Evolutionary conservation across 805 yeast species (phyloP), one percentile per base, ranked within the genome.

Genomic region (Metschnikowia lachancei): DNA sequence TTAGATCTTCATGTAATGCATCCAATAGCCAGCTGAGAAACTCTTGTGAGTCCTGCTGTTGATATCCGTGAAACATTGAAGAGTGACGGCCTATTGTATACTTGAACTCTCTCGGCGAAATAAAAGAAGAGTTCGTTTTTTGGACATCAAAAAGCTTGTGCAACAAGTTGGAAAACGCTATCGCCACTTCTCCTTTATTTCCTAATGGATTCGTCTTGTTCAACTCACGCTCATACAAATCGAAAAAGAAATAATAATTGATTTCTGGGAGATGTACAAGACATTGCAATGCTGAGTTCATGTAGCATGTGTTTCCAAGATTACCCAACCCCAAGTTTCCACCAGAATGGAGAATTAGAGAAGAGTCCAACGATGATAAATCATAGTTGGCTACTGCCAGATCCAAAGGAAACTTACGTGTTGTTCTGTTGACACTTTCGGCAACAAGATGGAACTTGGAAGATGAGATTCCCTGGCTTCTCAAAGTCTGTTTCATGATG

Each of bases 261-360:
- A 94, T 65, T 62, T 89, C 96, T 1, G 96, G 95, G 11, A 91
- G 76, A 60, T 92, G 98, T 0, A 81, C 77, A 35, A 92, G 67
- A 59, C 97, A 92, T 60, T 94, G 98, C 37, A 92, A 67, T 0
- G 97, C 97, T 9, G 95, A 87, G 63, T 89, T 90, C 97, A 91
- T 90, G 63, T 89, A 91, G 64, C 97, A 91, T 0, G 95, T 83
- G 61, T 91, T 91, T 2, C 97, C 97, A 50, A 90, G 68, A 59
- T 88, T 91, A 43, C 63, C 75, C 69, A 59, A 84, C 54, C 50
- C 97, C 84, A 48, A 74, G 63, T 39, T 72, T 60, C 53, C 97
- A 14, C 69, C 67, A 10, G 51, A 42, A 0, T 41, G 22, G 24
- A 54, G 37, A 3, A 56, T 36, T 1, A 22, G n/a, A 7, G 49